These are phyloP conservation scores for Colletotrichum sp. DNA, from an alignment of 2,329 filamentous ascomycete genomes.

Conservation along the genomic window DNA sequence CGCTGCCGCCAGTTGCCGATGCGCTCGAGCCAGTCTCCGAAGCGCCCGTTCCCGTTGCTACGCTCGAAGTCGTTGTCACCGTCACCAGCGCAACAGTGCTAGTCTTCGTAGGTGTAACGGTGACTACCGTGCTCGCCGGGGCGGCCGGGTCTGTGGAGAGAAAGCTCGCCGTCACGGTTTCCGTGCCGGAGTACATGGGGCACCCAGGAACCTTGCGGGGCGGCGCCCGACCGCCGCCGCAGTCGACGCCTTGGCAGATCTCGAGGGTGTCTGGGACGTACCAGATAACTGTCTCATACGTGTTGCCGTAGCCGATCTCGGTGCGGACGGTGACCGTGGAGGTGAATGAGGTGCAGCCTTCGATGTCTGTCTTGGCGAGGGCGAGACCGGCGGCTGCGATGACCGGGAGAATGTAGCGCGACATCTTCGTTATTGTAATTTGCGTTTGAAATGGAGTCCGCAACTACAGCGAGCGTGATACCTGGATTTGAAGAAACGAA, in stretches of 20 bases:
- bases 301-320: slow-evolving; percentile 12
- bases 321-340: slow-evolving; percentile 28
- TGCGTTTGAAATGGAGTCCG: not conserved
- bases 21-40: not conserved
- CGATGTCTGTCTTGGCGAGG: slow-evolving; percentile 48
- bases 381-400: slow-evolving; percentile 31
- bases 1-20: not conserved
- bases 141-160: not conserved
- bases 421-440: not conserved
- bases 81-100: not conserved
- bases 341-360: slow-evolving; percentile 45
- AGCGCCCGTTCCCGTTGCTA: not conserved
- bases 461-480: not conserved
- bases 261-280: slow-evolving; percentile 69
- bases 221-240: slow-evolving; percentile 69
- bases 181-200: slow-evolving; percentile 57
- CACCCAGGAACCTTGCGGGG: slow-evolving; percentile 69
- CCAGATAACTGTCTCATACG: slow-evolving; percentile 56
- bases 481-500: not conserved
- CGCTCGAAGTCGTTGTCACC: not conserved
- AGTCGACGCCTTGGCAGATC: slow-evolving; percentile 68
- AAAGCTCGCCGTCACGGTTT: slow-evolving; percentile 17
- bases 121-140: not conserved
- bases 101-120: not conserved
- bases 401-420: slow-evolving; percentile 19